Base-by-base conservation (phyloP, 257 asterid species). In the Lithospermum erythrorhizon region DNA sequence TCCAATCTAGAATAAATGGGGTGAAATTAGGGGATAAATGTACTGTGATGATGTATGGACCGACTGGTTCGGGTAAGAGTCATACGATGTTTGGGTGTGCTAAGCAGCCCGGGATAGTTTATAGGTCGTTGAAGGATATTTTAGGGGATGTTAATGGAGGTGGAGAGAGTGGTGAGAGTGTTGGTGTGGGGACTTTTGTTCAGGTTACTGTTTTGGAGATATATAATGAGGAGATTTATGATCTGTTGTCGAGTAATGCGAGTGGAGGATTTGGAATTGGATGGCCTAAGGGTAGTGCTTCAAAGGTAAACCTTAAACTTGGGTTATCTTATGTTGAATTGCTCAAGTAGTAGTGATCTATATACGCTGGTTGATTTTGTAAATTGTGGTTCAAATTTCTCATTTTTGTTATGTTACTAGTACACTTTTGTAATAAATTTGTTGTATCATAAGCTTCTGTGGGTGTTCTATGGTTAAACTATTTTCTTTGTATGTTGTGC, bases 1-100 rank as follows among this genome's bases (percentile, higher is more conserved):
- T 93, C 5, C 73, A 79, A 59, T 83, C 91, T 0, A 78, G 99
- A 68, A 82, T 93, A 6, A 76, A 83, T 30, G 99, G 88, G 0
- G 97, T 93, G 24, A 89, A 83, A 65, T 7, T 82, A 69, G 99
- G 99, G 41, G 86, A 76, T 32, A 89, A 84, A 61, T 93, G 99
- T 20, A 88, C 98, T 0, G 73, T 91, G 0, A 88, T 91, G 96
- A 88, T 88, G 98, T 91, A 91, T 41, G 99, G 99, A 0, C 99
- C 97, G 1, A 86, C 99, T 0, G 99, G 99, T 11, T 80, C 99
- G 0, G 99, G 99, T 0, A 93, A 93, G 79, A 86, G 96, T 47
- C 94, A 93, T 58, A 93, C 95, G 0, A 93, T 93, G 99, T 93
- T 93, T 58, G 99, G 99, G 25, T 78, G 85, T 63, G 35, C 66